phyloP scores from a whole-genome alignment of 768 basidiomycete genomes.

The Leccinum arenicola region DNA sequence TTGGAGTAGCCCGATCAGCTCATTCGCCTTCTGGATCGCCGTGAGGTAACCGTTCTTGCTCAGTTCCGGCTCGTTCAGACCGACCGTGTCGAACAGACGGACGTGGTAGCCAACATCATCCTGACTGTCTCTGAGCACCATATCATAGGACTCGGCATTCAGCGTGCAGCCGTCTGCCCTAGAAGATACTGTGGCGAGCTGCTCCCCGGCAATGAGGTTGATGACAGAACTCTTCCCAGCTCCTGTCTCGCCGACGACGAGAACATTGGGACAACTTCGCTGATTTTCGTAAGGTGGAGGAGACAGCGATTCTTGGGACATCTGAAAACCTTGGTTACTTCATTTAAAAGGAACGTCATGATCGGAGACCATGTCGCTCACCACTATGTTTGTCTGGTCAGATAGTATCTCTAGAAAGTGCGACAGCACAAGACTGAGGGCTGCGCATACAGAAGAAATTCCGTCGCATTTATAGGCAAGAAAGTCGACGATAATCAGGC shows the following conservation, averaged over 20 bases:
- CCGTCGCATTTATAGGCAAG: not conserved
- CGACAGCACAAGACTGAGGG: not conserved
- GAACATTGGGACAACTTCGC: conserved; percentile 31
- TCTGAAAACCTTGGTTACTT: conserved; percentile 1
- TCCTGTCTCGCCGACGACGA: conserved; percentile 33
- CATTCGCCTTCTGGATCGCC: conserved; percentile 28
- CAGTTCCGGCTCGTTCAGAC: conserved; percentile 27
- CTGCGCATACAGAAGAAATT: not conserved
- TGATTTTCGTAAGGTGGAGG: conserved; percentile 11
- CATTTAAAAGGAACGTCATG: not conserved
- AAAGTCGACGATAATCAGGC: not conserved
- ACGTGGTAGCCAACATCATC: conserved; percentile 9
- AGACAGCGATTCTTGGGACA: not conserved
- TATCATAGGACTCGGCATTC: conserved; percentile 21
- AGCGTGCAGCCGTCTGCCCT: conserved; percentile 35
- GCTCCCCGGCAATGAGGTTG: conserved; percentile 35
- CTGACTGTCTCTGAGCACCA: conserved; percentile 14
- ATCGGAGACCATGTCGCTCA: conserved; percentile 4
- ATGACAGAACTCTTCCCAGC: conserved; percentile 39
- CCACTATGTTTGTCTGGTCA: not conserved
- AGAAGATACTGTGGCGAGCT: conserved; percentile 27
- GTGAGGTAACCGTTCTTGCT: conserved; percentile 20
- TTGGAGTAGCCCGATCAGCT: conserved; percentile 32
- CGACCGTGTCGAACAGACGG: conserved; percentile 32
- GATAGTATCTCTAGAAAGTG: not conserved